Conservation (phyloP, 805 yeast genomes). For the Candida argentea region DNA sequence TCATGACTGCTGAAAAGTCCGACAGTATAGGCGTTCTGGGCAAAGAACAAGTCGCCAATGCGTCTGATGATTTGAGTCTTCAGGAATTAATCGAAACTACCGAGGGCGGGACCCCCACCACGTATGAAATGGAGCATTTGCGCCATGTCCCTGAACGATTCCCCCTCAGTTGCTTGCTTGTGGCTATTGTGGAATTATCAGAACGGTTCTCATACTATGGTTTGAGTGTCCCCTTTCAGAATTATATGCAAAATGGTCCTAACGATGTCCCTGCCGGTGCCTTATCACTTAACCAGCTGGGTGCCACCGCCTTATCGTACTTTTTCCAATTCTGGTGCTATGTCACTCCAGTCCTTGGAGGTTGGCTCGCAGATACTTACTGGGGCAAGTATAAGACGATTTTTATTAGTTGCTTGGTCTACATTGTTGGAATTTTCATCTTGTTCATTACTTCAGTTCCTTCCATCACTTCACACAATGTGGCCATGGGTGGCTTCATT, state of each 20-base stretch:
- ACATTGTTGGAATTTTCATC: conserved; percentile 52
- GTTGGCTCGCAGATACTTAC: conserved; percentile 63
- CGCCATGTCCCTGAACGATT: conserved; percentile 43
- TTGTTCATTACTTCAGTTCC: conserved; percentile 66
- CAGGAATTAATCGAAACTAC: conserved; percentile 7
- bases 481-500: conserved; percentile 56
- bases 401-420: conserved; percentile 46
- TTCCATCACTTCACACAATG: conserved; percentile 34
- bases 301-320: conserved; percentile 64
- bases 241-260: conserved; percentile 60
- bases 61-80: too few species aligned
- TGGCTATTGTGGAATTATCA: conserved; percentile 65
- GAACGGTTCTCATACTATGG: conserved; percentile 81
- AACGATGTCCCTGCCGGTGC: conserved; percentile 38
- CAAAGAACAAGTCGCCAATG: too few species aligned
- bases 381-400: conserved; percentile 68
- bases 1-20: too few species aligned
- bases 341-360: conserved; percentile 70
- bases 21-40: too few species aligned
- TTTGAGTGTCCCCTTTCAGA: conserved; percentile 63
- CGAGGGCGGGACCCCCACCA: conserved; percentile 40
- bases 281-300: conserved; percentile 46
- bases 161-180: conserved; percentile 50
- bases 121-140: conserved; percentile 40
- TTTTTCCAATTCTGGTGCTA: conserved; percentile 79